Percentiles rank a stretch among this genome's conserved stretches.
phyloP scores from a whole-genome alignment of 495 filamentous ascomycete species.

The Pyrenula aspistea region DNA sequence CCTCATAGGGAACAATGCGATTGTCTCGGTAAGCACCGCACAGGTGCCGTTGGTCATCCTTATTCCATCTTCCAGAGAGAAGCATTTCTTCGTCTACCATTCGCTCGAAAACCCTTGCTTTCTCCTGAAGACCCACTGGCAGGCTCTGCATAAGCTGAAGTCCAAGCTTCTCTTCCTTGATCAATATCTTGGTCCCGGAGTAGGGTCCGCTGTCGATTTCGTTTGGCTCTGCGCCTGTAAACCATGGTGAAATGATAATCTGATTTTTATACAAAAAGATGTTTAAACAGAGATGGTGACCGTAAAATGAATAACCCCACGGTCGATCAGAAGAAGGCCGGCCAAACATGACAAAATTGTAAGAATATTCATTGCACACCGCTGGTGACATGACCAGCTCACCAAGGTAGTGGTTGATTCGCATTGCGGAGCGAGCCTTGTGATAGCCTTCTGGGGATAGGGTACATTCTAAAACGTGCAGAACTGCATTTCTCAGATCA shows the following conservation, averaged over 20 bases:
- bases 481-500: slow-evolving; percentile 29
- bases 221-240: slow-evolving; percentile 69
- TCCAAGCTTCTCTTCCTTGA: slow-evolving; percentile 50
- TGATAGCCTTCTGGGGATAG: slow-evolving; percentile 58
- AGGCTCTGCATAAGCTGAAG: slow-evolving; percentile 58
- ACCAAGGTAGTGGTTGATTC: slow-evolving; percentile 69
- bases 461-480: slow-evolving; percentile 40
- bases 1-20: slow-evolving; percentile 63
- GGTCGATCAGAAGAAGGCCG: slow-evolving; percentile 35
- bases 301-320: slow-evolving; percentile 68
- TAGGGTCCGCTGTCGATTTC: slow-evolving; percentile 52
- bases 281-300: slow-evolving; percentile 63
- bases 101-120: slow-evolving; percentile 41
- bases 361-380: slow-evolving; percentile 62
- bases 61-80: slow-evolving; percentile 57
- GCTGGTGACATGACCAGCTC: slow-evolving; percentile 45
- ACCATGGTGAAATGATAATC: slow-evolving; percentile 56
- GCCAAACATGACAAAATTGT: slow-evolving; percentile 60
- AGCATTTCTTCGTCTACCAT: slow-evolving; percentile 49
- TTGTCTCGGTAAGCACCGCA: slow-evolving; percentile 70
- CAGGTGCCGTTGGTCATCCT: slow-evolving; percentile 59
- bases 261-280: slow-evolving; percentile 49
- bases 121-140: slow-evolving; percentile 24
- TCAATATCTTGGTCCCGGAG: slow-evolving; percentile 48
- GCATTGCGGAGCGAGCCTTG: slow-evolving; percentile 57